phyloP scores from a whole-genome alignment of 2,329 filamentous ascomycete genomes.

The Aquanectria penicillioides region DNA sequence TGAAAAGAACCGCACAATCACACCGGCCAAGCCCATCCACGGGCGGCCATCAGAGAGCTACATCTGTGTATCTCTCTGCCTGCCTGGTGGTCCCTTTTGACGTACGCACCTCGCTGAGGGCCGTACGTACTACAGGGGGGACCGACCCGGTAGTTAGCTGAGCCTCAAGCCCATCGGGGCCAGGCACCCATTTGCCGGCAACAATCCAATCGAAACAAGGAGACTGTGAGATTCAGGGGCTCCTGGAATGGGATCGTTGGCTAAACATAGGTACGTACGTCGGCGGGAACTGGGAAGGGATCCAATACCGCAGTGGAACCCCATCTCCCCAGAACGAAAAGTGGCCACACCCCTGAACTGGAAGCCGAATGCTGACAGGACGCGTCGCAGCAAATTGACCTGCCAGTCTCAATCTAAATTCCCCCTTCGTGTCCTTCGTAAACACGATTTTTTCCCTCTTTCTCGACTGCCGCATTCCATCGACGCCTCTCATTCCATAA shows the following conservation, averaged over 20 bases:
- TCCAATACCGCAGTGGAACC: conserved; percentile 6
- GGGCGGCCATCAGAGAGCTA: conserved; percentile 9
- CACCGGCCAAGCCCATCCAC: not conserved
- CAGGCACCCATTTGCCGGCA: conserved; percentile 14
- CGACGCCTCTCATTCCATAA: too few species aligned
- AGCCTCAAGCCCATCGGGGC: conserved; percentile 11
- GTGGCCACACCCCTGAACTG: conserved; percentile 19
- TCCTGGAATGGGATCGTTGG: not conserved
- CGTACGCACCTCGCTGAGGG: conserved; percentile 9
- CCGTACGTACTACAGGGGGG: conserved; percentile 1
- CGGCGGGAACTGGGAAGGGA: too few species aligned
- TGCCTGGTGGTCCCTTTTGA: not conserved
- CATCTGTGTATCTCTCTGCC: conserved; percentile 11
- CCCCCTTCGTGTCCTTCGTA: conserved; percentile 8
- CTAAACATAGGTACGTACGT: conserved; percentile 10
- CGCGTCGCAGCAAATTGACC: conserved; percentile 18
- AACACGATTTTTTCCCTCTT: not conserved
- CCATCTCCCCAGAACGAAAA: not conserved
- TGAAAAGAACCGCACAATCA: conserved; percentile 8
- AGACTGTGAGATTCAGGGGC: conserved; percentile 2
- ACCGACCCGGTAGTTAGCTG: too few species aligned
- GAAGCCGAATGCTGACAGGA: conserved; percentile 14
- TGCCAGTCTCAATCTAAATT: conserved; percentile 6
- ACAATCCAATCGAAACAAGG: not conserved
- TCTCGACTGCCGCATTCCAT: too few species aligned